A percentile compares a stretch with the other conserved stretches of the same genome.
These are phyloP conservation scores for Coemansia sp. DNA, from an alignment of 192 early-diverging fungal species.

Conservation along the genomic window DNA sequence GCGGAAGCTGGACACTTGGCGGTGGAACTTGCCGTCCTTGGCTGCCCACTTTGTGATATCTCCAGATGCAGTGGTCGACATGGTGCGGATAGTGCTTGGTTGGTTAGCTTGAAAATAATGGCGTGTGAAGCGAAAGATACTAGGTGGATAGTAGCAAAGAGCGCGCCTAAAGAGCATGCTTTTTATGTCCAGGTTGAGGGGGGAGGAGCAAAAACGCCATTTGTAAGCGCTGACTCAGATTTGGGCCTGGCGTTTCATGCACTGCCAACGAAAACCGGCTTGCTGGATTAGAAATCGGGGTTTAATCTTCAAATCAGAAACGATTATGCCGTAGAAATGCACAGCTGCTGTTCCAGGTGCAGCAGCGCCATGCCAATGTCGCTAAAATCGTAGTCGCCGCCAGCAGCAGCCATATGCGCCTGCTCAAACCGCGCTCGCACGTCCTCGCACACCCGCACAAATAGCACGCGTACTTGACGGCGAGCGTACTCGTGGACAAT, in stretches of 20 bases:
- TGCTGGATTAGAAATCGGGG: too few species aligned
- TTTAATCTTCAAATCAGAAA: background rate
- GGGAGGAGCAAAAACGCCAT: background rate
- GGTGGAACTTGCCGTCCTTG: slow-evolving; percentile 76
- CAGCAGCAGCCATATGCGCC: slow-evolving; percentile 63
- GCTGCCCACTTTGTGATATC: slow-evolving; percentile 53
- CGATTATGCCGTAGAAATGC: background rate
- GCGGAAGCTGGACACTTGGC: slow-evolving; percentile 71
- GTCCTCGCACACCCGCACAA: slow-evolving; percentile 79
- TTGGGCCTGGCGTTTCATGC: too few species aligned
- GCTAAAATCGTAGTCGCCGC: slow-evolving; percentile 65
- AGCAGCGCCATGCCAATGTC: slow-evolving; percentile 62
- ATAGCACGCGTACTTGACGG: slow-evolving; percentile 81
- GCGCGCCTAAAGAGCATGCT: background rate
- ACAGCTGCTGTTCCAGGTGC: slow-evolving; percentile 48
- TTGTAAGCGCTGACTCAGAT: too few species aligned
- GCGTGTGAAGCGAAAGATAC: background rate
- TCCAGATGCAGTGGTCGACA: slow-evolving; percentile 1
- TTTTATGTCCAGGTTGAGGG: background rate
- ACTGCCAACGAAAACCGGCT: too few species aligned
- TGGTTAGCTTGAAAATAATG: background rate
- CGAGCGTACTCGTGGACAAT: slow-evolving; percentile 83
- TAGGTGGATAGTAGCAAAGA: background rate
- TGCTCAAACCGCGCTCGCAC: slow-evolving; percentile 69
- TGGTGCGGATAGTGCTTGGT: background rate